A percentile compares a stretch with the other conserved stretches of the same genome.
Conservation (phyloP, 768 basidiomycete genomes). For the Tephrocybe sp. region DNA sequence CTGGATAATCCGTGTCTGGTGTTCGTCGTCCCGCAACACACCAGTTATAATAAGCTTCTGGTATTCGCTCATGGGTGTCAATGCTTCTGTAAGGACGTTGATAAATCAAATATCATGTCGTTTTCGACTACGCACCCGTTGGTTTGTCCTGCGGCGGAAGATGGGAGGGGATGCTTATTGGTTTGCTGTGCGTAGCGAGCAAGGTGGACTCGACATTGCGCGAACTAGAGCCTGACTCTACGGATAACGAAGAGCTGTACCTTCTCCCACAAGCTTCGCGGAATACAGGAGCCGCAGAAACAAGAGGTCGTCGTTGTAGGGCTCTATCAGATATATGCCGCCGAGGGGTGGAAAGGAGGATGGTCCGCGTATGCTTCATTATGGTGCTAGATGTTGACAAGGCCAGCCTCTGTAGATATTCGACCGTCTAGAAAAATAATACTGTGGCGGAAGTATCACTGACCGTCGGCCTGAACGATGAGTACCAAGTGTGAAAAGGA, state of each 20-base stretch:
- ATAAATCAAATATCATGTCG: not conserved
- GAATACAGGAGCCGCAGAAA: constrained; percentile 12
- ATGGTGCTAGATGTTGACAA: not conserved
- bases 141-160: not conserved
- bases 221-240: constrained; percentile 23
- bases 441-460: constrained; percentile 20
- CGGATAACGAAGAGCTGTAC: constrained; percentile 34
- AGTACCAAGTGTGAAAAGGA: not conserved
- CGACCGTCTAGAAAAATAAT: constrained; percentile 14
- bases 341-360: constrained; percentile 14
- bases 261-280: constrained; percentile 12
- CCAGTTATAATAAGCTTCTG: constrained; percentile 41
- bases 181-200: constrained; percentile 10
- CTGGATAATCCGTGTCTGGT: constrained; percentile 83
- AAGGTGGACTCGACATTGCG: constrained; percentile 23
- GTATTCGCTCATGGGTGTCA: constrained; percentile 45
- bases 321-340: constrained; percentile 18
- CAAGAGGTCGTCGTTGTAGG: constrained; percentile 11
- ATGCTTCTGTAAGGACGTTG: constrained; percentile 18
- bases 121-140: constrained; percentile 3
- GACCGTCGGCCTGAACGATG: constrained; percentile 1
- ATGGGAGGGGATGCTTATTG: constrained; percentile 3
- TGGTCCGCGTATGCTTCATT: constrained; percentile 32
- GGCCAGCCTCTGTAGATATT: not conserved
- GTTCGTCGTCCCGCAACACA: constrained; percentile 68